A percentile compares a stretch with the other conserved stretches of the same genome.
These are phyloP conservation scores for Brettanomyces bruxellensis DNA, from an alignment of 805 yeast species.

Conservation along the genomic window DNA sequence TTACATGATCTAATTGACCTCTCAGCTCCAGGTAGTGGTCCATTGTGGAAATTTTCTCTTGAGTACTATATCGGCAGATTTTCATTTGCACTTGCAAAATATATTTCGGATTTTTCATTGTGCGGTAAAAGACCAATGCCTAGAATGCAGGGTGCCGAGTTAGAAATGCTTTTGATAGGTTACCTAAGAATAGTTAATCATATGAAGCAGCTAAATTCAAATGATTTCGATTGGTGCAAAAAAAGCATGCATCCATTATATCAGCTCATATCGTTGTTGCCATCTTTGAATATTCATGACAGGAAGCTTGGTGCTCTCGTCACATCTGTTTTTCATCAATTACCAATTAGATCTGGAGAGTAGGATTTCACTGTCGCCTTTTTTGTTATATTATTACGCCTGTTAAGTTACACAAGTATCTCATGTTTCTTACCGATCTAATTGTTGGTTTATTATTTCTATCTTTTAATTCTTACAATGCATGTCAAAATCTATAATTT, in stretches of 20 bases:
- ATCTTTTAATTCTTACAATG: too few species aligned
- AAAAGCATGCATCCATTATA: too few species aligned
- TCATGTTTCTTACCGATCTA: too few species aligned
- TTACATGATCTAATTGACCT: constrained; percentile 42
- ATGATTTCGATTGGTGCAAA: too few species aligned
- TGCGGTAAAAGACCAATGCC: constrained; percentile 59
- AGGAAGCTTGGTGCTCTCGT: background rate
- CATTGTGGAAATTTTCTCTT: constrained; percentile 22
- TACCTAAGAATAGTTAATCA: constrained; percentile 12
- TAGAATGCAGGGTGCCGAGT: constrained; percentile 53
- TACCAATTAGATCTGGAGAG: too few species aligned
- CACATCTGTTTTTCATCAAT: too few species aligned
- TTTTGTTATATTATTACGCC: too few species aligned
- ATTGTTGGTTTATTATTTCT: too few species aligned
- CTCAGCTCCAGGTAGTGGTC: constrained; percentile 19
- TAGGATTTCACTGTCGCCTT: too few species aligned
- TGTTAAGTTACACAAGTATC: too few species aligned
- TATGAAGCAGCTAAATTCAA: too few species aligned
- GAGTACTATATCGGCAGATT: constrained; percentile 49
- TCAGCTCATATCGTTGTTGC: background rate
- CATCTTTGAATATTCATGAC: background rate
- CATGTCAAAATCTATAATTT: too few species aligned
- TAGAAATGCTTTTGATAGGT: constrained; percentile 39
- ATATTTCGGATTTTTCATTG: constrained; percentile 52
- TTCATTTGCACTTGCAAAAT: constrained; percentile 53